These are phyloP conservation scores for Sequoia sempervirens DNA, from an alignment of 75 land plant species.

Conservation along the genomic window DNA sequence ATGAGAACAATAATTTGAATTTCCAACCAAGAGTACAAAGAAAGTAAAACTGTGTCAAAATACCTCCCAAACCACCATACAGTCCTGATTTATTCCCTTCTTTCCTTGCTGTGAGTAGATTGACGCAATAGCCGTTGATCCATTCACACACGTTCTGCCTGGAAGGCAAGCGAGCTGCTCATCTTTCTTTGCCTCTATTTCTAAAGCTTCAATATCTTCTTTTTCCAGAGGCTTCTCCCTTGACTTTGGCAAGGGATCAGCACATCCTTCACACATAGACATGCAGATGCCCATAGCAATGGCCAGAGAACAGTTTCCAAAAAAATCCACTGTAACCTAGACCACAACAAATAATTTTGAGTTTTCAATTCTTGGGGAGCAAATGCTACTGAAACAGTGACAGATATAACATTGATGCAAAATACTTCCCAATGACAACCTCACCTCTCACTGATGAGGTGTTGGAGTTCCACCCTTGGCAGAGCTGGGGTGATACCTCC, in stretches of 20 bases:
- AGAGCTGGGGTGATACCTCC: neutral
- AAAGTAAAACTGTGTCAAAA: constrained; percentile 12
- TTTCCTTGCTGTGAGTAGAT: constrained; percentile 49
- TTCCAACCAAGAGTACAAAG: constrained; percentile 2
- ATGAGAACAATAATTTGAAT: constrained; percentile 16
- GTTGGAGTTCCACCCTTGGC: neutral
- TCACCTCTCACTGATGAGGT: too few species aligned
- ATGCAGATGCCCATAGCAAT: constrained; percentile 7
- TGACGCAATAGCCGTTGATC: constrained; percentile 28
- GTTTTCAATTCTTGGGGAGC: too few species aligned
- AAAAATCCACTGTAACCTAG: neutral
- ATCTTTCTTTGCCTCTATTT: constrained; percentile 28
- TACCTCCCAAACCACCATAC: constrained; percentile 56
- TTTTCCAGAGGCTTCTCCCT: constrained; percentile 10
- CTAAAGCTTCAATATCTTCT: constrained; percentile 19
- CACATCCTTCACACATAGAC: neutral
- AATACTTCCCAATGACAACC: too few species aligned
- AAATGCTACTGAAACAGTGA: too few species aligned
- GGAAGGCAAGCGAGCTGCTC: constrained; percentile 31
- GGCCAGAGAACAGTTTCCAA: neutral
- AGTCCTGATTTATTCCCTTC: constrained; percentile 55
- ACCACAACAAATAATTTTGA: neutral
- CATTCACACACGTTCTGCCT: constrained; percentile 43
- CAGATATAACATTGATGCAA: too few species aligned
- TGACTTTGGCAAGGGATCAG: neutral